Evolutionary conservation across 805 yeast genomes (phyloP).

Genomic region (Brettanomyces sp.): DNA sequence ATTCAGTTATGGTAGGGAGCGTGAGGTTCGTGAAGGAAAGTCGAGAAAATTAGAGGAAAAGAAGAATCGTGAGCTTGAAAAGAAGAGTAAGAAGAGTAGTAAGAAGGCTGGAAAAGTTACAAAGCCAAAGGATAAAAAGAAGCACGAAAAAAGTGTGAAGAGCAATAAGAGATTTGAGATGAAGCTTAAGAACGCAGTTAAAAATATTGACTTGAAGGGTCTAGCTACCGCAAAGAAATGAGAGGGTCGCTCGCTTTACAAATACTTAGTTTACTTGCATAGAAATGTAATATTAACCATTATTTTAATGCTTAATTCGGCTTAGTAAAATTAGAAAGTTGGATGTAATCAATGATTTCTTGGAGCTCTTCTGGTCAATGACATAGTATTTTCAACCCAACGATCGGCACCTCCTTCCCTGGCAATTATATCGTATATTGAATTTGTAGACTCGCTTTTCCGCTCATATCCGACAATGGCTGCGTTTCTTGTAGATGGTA

Average conservation of each 20-base stretch:
- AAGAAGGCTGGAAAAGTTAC: neutral
- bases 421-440: constrained; percentile 51
- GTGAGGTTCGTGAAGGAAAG: neutral
- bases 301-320: neutral
- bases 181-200: neutral
- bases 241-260: too few relatives aligned
- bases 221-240: too few relatives aligned
- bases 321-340: too few relatives aligned
- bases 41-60: neutral
- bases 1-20: neutral
- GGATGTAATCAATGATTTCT: constrained; percentile 43
- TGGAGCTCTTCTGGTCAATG: constrained; percentile 60
- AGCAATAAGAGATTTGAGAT: neutral
- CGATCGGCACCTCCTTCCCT: constrained; percentile 86
- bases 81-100: constrained; percentile 9
- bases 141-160: constrained; percentile 3
- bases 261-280: neutral
- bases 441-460: constrained; percentile 19
- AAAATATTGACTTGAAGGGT: neutral
- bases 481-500: constrained; percentile 90
- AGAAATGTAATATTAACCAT: neutral
- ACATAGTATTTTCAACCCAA: constrained; percentile 78
- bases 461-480: constrained; percentile 67
- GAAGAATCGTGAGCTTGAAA: constrained; percentile 14
- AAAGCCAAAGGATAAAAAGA: neutral